Evolutionary conservation across 2,329 filamentous ascomycete genomes (phyloP), one percentile per base, ranked within the genome.

Genomic region (Hypomyces rosellus): DNA sequence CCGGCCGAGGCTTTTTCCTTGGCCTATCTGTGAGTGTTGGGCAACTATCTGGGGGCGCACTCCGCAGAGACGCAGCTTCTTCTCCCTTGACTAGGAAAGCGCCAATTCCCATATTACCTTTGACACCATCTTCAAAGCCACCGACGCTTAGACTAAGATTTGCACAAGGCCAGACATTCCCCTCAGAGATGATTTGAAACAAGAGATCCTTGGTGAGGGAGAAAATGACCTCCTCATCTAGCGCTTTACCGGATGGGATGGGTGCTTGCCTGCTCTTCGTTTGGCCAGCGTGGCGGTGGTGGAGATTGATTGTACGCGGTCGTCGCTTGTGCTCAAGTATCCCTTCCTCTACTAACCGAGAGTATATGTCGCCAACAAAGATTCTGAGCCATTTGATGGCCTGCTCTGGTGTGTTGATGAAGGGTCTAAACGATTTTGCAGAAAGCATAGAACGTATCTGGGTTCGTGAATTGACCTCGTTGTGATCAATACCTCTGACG

Each of bases 381-480:
- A 99, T 96, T 11, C 85, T 79, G 37, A 99, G 74, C 93, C 93
- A 99, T 53, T 84, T 84, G 20, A 80, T 74, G 1, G 85, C 92
- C 65, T 95, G 88, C 18, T 93, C 89, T 15, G 81, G 72, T 2
- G 77, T 85, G 58, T 83, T 87, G 63, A 97, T 92, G 50, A 78
- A 82, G 0, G 93, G 93, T 22, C 88, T 79, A 62, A 99, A 99
- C 0, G 90, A 95, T 65, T 99, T 99, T 16, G 93, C 91, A 1
- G 90, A 96, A 13, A 97, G 75, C 91, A 99, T 97, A 14, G 88
- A 93, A 66, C 97, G 96, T 72, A 96, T 96, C 62, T 93, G 88
- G 1, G 90, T 96, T 46, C 92, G 78, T 25, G 89, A 81, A 62
- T 89, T 96, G 57, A 99, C 89, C 67, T 96, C 91, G 60, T 86